phyloP scores from a whole-genome alignment of 768 basidiomycete genomes.

The Pleurotus djamor region DNA sequence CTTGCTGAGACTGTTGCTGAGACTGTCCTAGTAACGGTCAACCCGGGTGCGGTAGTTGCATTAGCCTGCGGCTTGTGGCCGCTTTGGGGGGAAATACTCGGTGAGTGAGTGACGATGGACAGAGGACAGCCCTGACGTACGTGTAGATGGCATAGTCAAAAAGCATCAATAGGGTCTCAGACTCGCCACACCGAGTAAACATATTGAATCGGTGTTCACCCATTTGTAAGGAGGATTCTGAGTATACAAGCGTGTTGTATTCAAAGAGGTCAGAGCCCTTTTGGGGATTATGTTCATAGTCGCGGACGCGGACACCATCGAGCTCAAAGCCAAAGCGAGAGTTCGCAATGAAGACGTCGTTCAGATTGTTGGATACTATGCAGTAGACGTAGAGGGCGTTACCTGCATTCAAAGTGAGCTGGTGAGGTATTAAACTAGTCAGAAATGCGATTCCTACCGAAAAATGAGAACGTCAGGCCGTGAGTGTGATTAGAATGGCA shows the following conservation, averaged over 20 bases:
- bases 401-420: neutral
- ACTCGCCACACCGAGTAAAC: neutral
- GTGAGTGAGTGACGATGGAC: too few relatives aligned
- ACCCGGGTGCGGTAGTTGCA: too few relatives aligned
- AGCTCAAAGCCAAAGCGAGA: neutral
- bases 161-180: neutral
- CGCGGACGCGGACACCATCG: neutral
- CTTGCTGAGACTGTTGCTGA: too few relatives aligned
- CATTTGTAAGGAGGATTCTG: neutral
- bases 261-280: neutral
- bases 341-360: too few relatives aligned
- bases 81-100: too few relatives aligned
- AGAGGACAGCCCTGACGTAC: neutral
- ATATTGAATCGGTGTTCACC: neutral
- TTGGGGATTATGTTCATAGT: neutral
- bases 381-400: conserved; percentile 1
- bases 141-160: conserved; percentile 5
- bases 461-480: neutral
- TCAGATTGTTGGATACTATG: neutral
- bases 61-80: too few relatives aligned
- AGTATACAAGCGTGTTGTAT: conserved; percentile 1
- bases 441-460: neutral
- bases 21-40: too few relatives aligned
- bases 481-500: neutral
- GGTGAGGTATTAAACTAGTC: too few relatives aligned